Evolutionary conservation across 306 rosid genomes (phyloP), one percentile per base, ranked within the genome.

Genomic region (Carpinus viminea): DNA sequence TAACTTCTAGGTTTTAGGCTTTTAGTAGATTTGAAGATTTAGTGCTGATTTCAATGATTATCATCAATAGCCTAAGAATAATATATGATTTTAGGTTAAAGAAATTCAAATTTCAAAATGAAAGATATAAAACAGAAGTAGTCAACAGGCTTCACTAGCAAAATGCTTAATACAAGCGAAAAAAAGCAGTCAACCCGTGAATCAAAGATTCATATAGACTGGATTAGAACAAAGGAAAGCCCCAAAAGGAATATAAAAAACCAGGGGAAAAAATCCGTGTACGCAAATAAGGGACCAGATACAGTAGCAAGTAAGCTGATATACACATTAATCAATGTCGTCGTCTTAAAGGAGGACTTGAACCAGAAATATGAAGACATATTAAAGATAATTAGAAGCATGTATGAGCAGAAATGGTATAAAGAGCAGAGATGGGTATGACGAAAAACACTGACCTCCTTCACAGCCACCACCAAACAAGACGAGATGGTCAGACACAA

Each of bases 391-490:
- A 6, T 66, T 38, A 66, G 24, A 66, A 41, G 72, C 72, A 59
- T 24, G 10, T 13, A 36, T 64, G 3, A 62, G 48, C 2, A 66
- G 15, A 38, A 66, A 41, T 66, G 26, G 24, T 3, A 12, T 9
- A 17, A 66, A 66, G 26, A 38, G 12, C 5, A 66, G 72, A 66
- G 24, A 18, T 17, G 61, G 15, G 59, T 24, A 52, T 9, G 3
- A 70, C 43, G 48, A 61, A 69, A 81, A 72, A 82, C 51, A 90
- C 91, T 75, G 62, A 94, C 98, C 98, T 86, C 97, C 98, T 74
- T 94, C 97, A 72, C 90, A 79, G 57, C 97, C 98, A 28, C 98
- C 97, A 64, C 95, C 98, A 86, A 87, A 94, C 77, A 94, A 81
- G 16, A 94, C 93, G 38, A 94, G 78, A 80, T 90, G 89, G 18